These are phyloP conservation scores for Ochetophila trinervis DNA, from an alignment of 306 rosid genomes.

Conservation along the genomic window DNA sequence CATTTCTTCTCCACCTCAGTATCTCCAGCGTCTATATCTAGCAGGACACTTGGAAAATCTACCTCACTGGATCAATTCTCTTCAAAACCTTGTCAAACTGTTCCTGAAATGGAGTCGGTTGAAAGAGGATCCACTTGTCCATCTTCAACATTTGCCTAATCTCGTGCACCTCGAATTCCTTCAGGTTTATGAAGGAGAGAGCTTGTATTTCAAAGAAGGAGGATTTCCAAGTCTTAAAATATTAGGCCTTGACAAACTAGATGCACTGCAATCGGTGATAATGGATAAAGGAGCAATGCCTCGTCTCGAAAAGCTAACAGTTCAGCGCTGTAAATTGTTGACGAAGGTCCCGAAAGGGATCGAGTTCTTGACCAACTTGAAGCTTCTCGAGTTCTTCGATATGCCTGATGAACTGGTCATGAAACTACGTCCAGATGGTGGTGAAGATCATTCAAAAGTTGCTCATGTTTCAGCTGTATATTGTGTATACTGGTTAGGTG, in stretches of 20 bases:
- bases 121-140: slow-evolving; percentile 34
- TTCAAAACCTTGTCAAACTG: slow-evolving; percentile 19
- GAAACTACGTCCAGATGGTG: slow-evolving; percentile 19
- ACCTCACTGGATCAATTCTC: slow-evolving; percentile 38
- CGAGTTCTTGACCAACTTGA: slow-evolving; percentile 2
- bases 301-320: slow-evolving; percentile 17
- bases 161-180: slow-evolving; percentile 31
- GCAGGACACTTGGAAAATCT: slow-evolving; percentile 28
- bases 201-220: slow-evolving; percentile 18
- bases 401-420: slow-evolving; percentile 25
- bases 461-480: slow-evolving; percentile 24
- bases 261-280: slow-evolving; percentile 9
- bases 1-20: slow-evolving; percentile 25
- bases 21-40: slow-evolving; percentile 33
- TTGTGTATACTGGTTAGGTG: slow-evolving; percentile 16
- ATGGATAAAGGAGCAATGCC: slow-evolving; percentile 27
- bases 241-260: slow-evolving; percentile 25
- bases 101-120: slow-evolving; percentile 28
- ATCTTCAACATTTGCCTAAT: slow-evolving; percentile 32
- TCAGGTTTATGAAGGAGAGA: slow-evolving; percentile 23
- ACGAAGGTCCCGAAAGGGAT: slow-evolving; percentile 23
- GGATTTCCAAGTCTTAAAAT: slow-evolving; percentile 26
- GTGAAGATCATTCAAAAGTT: slow-evolving; percentile 16
- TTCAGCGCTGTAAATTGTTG: slow-evolving; percentile 20
- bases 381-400: slow-evolving; percentile 16